Percentiles rank a stretch among this genome's conserved stretches.
Conservation (phyloP, 2,329 filamentous ascomycete genomes). For the Penicillium sp. region DNA sequence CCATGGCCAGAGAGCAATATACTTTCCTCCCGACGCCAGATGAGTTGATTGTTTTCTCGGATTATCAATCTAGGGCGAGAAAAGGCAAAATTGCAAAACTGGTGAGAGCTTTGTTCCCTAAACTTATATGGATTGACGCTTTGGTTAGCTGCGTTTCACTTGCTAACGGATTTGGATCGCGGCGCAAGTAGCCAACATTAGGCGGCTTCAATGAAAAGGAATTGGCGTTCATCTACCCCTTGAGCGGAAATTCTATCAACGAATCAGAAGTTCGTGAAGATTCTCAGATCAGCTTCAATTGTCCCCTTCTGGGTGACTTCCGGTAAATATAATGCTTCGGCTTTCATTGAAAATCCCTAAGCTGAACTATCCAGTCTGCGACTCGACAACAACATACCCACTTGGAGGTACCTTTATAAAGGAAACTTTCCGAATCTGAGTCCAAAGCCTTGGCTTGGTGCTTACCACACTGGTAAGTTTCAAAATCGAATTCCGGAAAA, state of each 20-base stretch:
- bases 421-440: slow-evolving; percentile 48
- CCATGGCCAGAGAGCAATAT: slow-evolving; percentile 1
- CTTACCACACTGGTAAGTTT: slow-evolving; percentile 44
- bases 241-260: background rate
- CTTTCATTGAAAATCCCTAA: background rate
- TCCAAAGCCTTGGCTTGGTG: slow-evolving; percentile 46
- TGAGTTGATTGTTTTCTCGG: slow-evolving; percentile 10
- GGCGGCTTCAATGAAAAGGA: slow-evolving; percentile 5
- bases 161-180: background rate
- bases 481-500: background rate
- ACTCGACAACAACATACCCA: slow-evolving; percentile 24
- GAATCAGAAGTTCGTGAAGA: background rate
- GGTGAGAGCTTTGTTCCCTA: background rate
- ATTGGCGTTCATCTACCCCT: background rate
- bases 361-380: slow-evolving; percentile 4
- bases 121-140: no score
- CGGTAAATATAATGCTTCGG: background rate
- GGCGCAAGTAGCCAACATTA: slow-evolving; percentile 3
- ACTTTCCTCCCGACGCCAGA: slow-evolving; percentile 11
- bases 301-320: background rate
- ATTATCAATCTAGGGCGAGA: slow-evolving; percentile 6
- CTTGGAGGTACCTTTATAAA: slow-evolving; percentile 46
- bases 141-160: no score
- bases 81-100: slow-evolving; percentile 8
- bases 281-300: background rate